Evolutionary conservation across 495 filamentous ascomycete genomes (phyloP), one percentile per base, ranked within the genome.

Genomic region (Friedmanniomyces simplex): DNA sequence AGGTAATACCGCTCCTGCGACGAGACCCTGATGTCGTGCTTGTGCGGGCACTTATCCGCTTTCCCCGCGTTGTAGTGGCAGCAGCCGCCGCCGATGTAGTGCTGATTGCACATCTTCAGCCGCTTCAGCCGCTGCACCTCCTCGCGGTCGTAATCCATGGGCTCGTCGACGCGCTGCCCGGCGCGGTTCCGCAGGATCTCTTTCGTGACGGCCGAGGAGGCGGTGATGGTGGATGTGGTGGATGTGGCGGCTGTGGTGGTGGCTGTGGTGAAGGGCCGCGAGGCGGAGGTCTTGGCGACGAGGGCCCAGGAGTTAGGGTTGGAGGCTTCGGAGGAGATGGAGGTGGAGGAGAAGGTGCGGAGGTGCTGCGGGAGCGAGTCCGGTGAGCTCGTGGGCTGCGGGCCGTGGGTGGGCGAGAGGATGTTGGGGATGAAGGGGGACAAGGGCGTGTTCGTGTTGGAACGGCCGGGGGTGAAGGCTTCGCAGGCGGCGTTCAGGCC

Each of bases 91-190:
- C 87, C 79, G 26, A 95, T 74, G 68, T 83, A 91, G 68, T 90
- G 81, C 60, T 88, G 86, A 67, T 93, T 93, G 79, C 89, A 95
- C 24, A 91, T 72, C 66, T 94, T 93, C 63, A 87, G 72, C 63
- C 78, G 80, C 66, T 83, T 82, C 58, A 85, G 63, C 24, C 79
- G 75, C 57, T 77, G 76, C 50, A 84, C 69, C 36, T 84, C 80
- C 26, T 81, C 75, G 39, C 76, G 75, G 62, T 81, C 76, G 57
- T 82, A 81, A 32, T 69, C 73, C 57, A 74, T 74, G 57, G 75
- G 68, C 22, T 74, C 75, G 64, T 88, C 86, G 57, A 87, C 79
- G 50, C 88, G 79, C 66, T 88, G 87, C 62, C 86, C 87, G 62
- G 81, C 75, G 52, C 76, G 80, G 60, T 95, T 91, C 54, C 88